These are phyloP conservation scores for Mangifera indica DNA, from an alignment of 345 rosid species.

Conservation along the genomic window DNA sequence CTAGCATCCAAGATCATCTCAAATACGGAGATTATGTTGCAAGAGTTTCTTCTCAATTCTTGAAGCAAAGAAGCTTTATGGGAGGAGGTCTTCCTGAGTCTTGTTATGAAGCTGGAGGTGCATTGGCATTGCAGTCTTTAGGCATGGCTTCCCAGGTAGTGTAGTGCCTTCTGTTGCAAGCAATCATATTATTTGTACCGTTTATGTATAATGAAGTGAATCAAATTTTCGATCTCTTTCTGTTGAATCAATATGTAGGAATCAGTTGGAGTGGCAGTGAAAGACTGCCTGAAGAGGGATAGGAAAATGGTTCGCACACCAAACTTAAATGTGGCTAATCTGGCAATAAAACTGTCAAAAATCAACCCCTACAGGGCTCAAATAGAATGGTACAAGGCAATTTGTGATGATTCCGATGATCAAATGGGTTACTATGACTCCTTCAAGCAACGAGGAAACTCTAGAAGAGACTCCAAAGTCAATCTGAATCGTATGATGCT, in stretches of 20 bases:
- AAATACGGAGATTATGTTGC: constrained; percentile 51
- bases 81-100: constrained; percentile 40
- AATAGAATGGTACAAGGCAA: constrained; percentile 60
- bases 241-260: constrained; percentile 25
- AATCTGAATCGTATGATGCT: constrained; percentile 65
- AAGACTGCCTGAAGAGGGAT: constrained; percentile 47
- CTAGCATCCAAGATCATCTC: constrained; percentile 55
- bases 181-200: neutral
- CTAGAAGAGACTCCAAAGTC: constrained; percentile 46
- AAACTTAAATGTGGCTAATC: constrained; percentile 42
- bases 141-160: constrained; percentile 49
- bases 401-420: constrained; percentile 48
- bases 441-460: constrained; percentile 48
- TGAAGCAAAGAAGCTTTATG: constrained; percentile 38
- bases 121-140: constrained; percentile 62
- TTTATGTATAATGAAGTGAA: no score
- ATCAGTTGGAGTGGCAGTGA: constrained; percentile 27
- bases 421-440: constrained; percentile 72
- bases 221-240: neutral
- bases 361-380: constrained; percentile 49
- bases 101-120: constrained; percentile 61
- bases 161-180: constrained; percentile 21
- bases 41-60: constrained; percentile 38
- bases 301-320: constrained; percentile 48
- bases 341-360: constrained; percentile 47